Base-by-base conservation (phyloP, 176 grass and related monocot species). In the Puccinellia tenuiflora region DNA sequence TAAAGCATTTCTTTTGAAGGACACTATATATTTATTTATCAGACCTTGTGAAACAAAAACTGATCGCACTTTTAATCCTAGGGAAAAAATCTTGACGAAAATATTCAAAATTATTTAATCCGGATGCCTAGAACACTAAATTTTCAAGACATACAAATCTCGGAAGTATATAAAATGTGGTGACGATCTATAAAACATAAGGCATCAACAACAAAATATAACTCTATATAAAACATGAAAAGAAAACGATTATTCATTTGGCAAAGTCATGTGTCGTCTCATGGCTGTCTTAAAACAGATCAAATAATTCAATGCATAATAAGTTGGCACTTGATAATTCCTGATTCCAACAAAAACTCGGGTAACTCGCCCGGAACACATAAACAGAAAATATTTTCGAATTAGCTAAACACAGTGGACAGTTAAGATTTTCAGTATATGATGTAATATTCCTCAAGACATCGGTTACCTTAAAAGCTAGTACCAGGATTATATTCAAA, bases 1-100 rank as follows among this genome's bases (percentile, higher is more conserved):
- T 9, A 65, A 73, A 64, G 26, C 59, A 74, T 80, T 55, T 42
- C 26, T 73, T 63, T 53, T 62, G 51, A 77, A 61, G 10, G 76
- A 34, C n/a, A 28, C 34, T 42, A 15, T 83, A 77, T 42, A 33
- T 31, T 60, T 24, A 47, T 37, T 28, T 39, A 59, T 11, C 16
- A 59, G 37, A 79, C 8, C 20, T 39, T 68, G 34, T 68, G 34
- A 68, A 68, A n/a, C 21, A 68, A 17, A 31, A 51, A 74, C 17
- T 9, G 33, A 74, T 21, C 45, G 18, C 46, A 73, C 45, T 30
- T 73, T 50, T 16, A 74, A 73, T 16, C 39, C 43, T 45, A 30
- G 43, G 69, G 25, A 48, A 62, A 40, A 34, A 4, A 63, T 68
- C 38, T 24, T 5, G 53, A 28, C n/a, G 16, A 16, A 72, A 47